Base-by-base conservation (phyloP, 495 filamentous ascomycete genomes). In the Penicillium soppii region DNA sequence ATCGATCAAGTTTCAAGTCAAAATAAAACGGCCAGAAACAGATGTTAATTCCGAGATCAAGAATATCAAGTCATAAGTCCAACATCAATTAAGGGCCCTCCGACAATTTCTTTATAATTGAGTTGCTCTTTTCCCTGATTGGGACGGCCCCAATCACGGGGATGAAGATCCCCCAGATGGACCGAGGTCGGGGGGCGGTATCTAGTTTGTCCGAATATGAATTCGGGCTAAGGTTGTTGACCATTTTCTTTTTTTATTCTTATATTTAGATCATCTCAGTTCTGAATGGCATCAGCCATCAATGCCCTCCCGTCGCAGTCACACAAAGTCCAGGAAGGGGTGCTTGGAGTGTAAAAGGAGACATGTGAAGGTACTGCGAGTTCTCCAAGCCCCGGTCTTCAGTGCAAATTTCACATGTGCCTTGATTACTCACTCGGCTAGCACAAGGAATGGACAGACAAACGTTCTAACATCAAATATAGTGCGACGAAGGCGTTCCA, bases 401-500 rank as follows among this genome's bases (percentile, higher is more conserved):
- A n/a, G n/a, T n/a, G n/a, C n/a, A n/a, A n/a, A n/a, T n/a, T n/a
- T n/a, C n/a, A n/a, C n/a, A n/a, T n/a, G n/a, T n/a, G n/a, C n/a
- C n/a, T n/a, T n/a, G n/a, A n/a, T n/a, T n/a, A n/a, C n/a, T n/a
- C n/a, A n/a, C n/a, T n/a, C n/a, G n/a, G n/a, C n/a, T n/a, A n/a
- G n/a, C n/a, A n/a, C n/a, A n/a, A n/a, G n/a, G n/a, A n/a, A n/a
- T n/a, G n/a, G n/a, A n/a, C n/a, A 33, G 17, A 15, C 10, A 4
- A 0, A 46, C 9, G 21, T 35, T 33, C 54, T 58, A 27, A 56
- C 47, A 43, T 26, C 15, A 41, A 17, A 2, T 40, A 41, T 38
- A 74, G 71, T 74, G 71, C 40, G 66, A 74, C 26, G 71, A 74
- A 50, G 62, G 41, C 15, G 20, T 54, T 7, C 71, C 71, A 9